Base-by-base conservation (phyloP, 805 yeast species). In the Candida xiaguanensis region DNA sequence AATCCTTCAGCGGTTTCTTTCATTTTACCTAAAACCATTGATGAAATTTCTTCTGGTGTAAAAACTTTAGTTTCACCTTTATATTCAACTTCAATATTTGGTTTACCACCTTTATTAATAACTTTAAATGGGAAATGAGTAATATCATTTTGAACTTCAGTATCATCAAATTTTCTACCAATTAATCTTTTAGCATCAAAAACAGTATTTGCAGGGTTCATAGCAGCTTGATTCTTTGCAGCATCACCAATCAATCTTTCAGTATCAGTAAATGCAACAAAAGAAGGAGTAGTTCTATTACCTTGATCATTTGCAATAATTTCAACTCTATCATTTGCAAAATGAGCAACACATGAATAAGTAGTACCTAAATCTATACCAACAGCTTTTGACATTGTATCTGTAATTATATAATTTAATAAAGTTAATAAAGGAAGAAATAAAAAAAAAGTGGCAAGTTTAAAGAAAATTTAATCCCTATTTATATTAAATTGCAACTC, bases 351-450 rank as follows among this genome's bases (percentile, higher is more conserved):
- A 80, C 97, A 90, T 9, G 96, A 90, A 78, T 90, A 90, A 5
- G 98, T 90, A 49, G 98, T 90, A 63, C 97, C 96, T 74, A 89
- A 83, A 77, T 88, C 96, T 59, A 91, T 91, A 77, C 98, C 95
- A 51, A 86, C 53, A 47, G 64, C 62, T 52, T 56, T 59, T 30
- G 58, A 44, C 58, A 53, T 30, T 20, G 6, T 20, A 20, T 20
- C 9, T 20, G 6, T 20, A 20, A 20, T 31, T 32, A n/a, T 4
- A 14, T 32, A 12, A 12, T 16, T 11, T 7, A n/a, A 36, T 18
- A 5, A 26, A 17, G 14, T 16, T 14, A 18, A 18, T 8, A 26
- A 25, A 15, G 6, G 16, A 34, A 34, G 30, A 34, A 19, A 20
- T n/a, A 26, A 34, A 8, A 12, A 13, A 26, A 17, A 33, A 12